Percentiles rank a stretch among this genome's conserved stretches.
Conservation (phyloP, 306 rosid species). For the Cucurbita moschata region DNA sequence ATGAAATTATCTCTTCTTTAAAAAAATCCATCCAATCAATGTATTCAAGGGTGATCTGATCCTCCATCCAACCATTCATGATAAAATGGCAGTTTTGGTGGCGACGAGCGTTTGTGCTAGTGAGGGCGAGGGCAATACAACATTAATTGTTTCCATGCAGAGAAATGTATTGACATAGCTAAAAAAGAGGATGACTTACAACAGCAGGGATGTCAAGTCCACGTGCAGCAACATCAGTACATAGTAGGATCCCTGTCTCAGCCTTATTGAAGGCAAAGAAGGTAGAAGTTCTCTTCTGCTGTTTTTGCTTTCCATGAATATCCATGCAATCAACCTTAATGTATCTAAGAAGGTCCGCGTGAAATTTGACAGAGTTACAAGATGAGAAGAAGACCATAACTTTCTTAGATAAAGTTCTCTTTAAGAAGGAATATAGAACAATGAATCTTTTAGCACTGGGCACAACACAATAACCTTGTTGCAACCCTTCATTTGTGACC, state of each 20-base stretch:
- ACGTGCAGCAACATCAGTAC: slow-evolving; percentile 99
- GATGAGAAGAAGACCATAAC: slow-evolving; percentile 98
- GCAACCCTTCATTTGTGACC: slow-evolving; percentile 95
- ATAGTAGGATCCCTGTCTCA: slow-evolving; percentile 78
- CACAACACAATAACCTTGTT: slow-evolving; percentile 88
- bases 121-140: neutral
- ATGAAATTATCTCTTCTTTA: too few relatives aligned
- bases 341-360: slow-evolving; percentile 66
- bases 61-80: too few relatives aligned
- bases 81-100: too few relatives aligned
- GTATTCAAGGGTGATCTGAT: too few relatives aligned
- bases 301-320: slow-evolving; percentile 95
- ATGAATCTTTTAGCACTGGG: slow-evolving; percentile 67
- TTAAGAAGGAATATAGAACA: slow-evolving; percentile 73
- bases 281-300: slow-evolving; percentile 62
- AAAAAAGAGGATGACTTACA: slow-evolving; percentile 20
- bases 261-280: slow-evolving; percentile 76
- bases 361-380: slow-evolving; percentile 87
- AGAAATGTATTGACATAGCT: neutral
- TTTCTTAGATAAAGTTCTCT: slow-evolving; percentile 56
- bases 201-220: slow-evolving; percentile 88
- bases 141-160: too few relatives aligned
- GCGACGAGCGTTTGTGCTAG: too few relatives aligned
- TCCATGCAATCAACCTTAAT: slow-evolving; percentile 55
- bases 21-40: neutral